Base-by-base conservation (phyloP, 2,329 filamentous ascomycete species). In the Diaporthe caulivora region DNA sequence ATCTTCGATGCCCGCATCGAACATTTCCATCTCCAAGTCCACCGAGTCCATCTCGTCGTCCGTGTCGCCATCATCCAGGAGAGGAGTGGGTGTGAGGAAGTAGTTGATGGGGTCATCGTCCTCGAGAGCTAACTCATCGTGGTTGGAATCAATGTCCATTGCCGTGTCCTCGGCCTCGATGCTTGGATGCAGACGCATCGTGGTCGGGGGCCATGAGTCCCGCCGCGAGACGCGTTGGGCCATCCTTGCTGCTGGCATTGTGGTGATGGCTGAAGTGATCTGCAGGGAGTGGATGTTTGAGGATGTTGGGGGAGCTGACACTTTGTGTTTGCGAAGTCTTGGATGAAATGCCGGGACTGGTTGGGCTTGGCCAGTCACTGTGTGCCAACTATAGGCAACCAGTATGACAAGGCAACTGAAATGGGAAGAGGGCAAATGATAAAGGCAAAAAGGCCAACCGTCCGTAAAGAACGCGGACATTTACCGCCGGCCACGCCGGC, bases 1-100 rank as follows among this genome's bases (percentile, higher is more conserved):
- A 76, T 88, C 85, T 78, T 90, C 88, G 78, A 91, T 91, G 71
- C 89, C 88, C 49, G 89, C 89, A 78, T 90, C 88, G 76, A 89
- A 87, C 75, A 86, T 85, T 76, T 88, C 87, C 81, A 87, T 82
- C 3, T 71, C 72, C 79, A 87, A 84, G 75, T 82, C 82, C 57
- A 83, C 80, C 24, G 79, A 79, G 24, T 79, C 78, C 26, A 76
- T 80, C 73, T 82, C 82, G 18, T 82, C 80, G n/a, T 79, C 78
- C 21, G 76, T 80, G 73, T 82, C 83, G 17, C 83, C 80, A 29
- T 84, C 83, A 26, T 86, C 84, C 15, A 84, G 77, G 15, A 82
- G 81, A 0, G 86, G 83, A 0, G 84, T 82, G 1, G 88, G 86
- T 1, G 88, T 89, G 54, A 90, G 84, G 76, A 90, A 91, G 79